A percentile compares a stretch with the other conserved stretches of the same genome.
Conservation (phyloP, 306 rosid genomes). For the Rosa persica region DNA sequence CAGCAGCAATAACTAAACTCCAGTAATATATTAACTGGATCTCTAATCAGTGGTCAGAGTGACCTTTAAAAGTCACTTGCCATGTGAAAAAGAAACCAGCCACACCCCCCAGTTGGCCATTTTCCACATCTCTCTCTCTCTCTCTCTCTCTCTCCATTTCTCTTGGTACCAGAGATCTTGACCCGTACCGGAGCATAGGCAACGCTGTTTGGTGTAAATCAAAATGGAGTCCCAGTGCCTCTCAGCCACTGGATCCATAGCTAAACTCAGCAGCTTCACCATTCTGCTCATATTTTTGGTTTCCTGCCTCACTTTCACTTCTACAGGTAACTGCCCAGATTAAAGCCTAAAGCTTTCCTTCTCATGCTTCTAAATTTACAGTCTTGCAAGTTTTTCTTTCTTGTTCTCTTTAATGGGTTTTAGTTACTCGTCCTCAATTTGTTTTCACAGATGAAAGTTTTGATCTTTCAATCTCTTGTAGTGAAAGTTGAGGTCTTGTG, state of each 20-base stretch:
- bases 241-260: constrained; percentile 49
- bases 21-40: background rate
- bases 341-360: background rate
- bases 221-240: constrained; percentile 45
- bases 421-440: background rate
- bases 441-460: background rate
- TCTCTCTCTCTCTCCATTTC: constrained; percentile 23
- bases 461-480: background rate
- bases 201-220: constrained; percentile 29
- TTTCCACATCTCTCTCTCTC: background rate
- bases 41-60: constrained; percentile 11
- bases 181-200: constrained; percentile 11
- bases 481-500: background rate
- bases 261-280: constrained; percentile 37
- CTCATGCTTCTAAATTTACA: background rate
- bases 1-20: background rate
- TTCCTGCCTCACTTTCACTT: constrained; percentile 61
- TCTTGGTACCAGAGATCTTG: constrained; percentile 44
- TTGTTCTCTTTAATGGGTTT: constrained; percentile 23
- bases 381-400: constrained; percentile 10
- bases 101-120: constrained; percentile 19
- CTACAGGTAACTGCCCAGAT: constrained; percentile 55
- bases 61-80: background rate
- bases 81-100: constrained; percentile 13
- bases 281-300: constrained; percentile 47